Percentiles rank a stretch among this genome's conserved stretches.
Conservation (phyloP, 1,284 basidiomycete genomes). For the Pseudozyma tsukubaensis region DNA sequence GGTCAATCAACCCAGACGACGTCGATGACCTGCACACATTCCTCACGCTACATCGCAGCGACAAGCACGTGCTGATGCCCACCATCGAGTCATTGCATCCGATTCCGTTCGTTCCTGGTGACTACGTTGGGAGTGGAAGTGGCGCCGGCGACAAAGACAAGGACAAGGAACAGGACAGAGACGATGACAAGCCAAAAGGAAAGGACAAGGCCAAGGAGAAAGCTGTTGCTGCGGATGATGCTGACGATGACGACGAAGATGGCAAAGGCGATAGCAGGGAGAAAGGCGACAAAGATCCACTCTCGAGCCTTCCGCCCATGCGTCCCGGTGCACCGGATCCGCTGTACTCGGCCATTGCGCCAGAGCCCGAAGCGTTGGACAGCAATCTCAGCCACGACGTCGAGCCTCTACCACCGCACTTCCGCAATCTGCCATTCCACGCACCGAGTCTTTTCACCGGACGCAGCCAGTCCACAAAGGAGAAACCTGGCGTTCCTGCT, state of each 20-base stretch:
- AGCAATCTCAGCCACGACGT: slow-evolving; percentile 42
- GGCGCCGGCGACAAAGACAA: slow-evolving; percentile 28
- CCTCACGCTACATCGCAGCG: slow-evolving; percentile 41
- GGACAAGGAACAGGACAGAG: slow-evolving; percentile 21
- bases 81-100: slow-evolving; percentile 56
- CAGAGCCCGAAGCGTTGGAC: slow-evolving; percentile 24
- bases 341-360: slow-evolving; percentile 43
- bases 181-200: slow-evolving; percentile 10
- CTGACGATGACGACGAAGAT: slow-evolving; percentile 39
- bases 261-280: slow-evolving; percentile 31
- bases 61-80: slow-evolving; percentile 37
- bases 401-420: slow-evolving; percentile 31
- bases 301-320: slow-evolving; percentile 36
- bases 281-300: slow-evolving; percentile 47
- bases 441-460: slow-evolving; percentile 13
- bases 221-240: slow-evolving; percentile 25
- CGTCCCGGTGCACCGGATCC: slow-evolving; percentile 46
- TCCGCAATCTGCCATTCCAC: slow-evolving; percentile 45
- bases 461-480: neutral
- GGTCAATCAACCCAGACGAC: slow-evolving; percentile 52
- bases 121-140: slow-evolving; percentile 17
- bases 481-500: slow-evolving; percentile 9
- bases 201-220: slow-evolving; percentile 34
- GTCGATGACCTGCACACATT: slow-evolving; percentile 51
- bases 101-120: slow-evolving; percentile 37